Evolutionary conservation across 768 basidiomycete genomes (phyloP).

Genomic region (Paxillus rubicundulus): DNA sequence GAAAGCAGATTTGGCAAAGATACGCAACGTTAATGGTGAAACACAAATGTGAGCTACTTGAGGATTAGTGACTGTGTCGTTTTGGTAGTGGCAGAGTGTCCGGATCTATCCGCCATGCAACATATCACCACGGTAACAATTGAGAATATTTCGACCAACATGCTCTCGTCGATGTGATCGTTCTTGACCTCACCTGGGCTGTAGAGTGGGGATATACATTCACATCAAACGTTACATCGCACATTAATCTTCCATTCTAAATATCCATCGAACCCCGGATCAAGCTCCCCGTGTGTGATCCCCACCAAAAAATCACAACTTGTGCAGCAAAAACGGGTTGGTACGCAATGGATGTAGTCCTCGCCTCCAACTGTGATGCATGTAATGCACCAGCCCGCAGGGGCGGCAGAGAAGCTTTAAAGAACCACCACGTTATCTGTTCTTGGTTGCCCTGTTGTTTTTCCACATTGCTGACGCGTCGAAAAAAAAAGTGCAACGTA

Average conservation of each 20-base stretch:
- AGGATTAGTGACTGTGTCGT: neutral
- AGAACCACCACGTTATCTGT: slow-evolving; percentile 29
- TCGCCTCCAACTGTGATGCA: neutral
- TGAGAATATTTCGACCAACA: too few species aligned
- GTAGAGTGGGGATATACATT: slow-evolving; percentile 1
- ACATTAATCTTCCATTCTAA: neutral
- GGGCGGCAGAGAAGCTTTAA: neutral
- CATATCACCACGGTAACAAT: slow-evolving; percentile 32
- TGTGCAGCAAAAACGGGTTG: too few species aligned
- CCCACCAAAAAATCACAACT: too few species aligned
- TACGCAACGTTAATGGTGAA: neutral
- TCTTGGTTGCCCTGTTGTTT: slow-evolving; percentile 39
- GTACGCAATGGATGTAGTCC: too few species aligned
- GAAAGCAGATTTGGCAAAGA: neutral
- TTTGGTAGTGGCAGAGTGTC: slow-evolving; percentile 12
- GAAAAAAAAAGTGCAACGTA: neutral
- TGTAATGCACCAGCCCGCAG: neutral
- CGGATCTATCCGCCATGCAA: slow-evolving; percentile 30
- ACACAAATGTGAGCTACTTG: neutral
- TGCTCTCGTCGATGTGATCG: too few species aligned
- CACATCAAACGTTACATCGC: neutral
- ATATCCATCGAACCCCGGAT: neutral
- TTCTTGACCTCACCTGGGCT: neutral
- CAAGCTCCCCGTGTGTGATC: neutral
- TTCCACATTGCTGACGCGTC: neutral